phyloP scores from a whole-genome alignment of 306 rosid species.

The Glycyrrhiza uralensis region DNA sequence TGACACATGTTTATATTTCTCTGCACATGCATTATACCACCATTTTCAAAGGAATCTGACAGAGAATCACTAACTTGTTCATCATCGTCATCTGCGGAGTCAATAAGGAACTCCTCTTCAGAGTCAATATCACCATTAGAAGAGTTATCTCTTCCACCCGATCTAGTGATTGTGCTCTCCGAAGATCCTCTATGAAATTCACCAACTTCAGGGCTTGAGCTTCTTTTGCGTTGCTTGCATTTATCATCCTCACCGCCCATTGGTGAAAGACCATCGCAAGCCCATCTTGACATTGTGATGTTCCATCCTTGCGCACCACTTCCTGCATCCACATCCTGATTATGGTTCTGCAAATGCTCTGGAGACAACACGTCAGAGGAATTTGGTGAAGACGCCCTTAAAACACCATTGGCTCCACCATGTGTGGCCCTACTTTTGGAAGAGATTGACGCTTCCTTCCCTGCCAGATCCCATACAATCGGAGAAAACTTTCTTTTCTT shows the following conservation, averaged over 20 bases:
- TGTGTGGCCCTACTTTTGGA: slow-evolving; percentile 26
- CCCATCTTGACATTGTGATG: slow-evolving; percentile 78
- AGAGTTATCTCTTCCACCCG: slow-evolving; percentile 37
- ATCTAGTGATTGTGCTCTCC: slow-evolving; percentile 30
- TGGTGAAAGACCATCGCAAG: slow-evolving; percentile 48
- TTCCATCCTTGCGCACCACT: slow-evolving; percentile 30
- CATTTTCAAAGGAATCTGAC: slow-evolving; percentile 36
- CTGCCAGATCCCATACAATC: slow-evolving; percentile 52
- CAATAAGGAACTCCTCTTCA: slow-evolving; percentile 18
- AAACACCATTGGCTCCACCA: slow-evolving; percentile 3
- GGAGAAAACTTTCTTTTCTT: slow-evolving; percentile 80
- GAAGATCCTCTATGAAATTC: slow-evolving; percentile 46
- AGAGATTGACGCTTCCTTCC: slow-evolving; percentile 33
- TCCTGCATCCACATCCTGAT: slow-evolving; percentile 28
- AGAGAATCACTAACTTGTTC: slow-evolving; percentile 17
- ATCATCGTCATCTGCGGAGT: slow-evolving; percentile 17
- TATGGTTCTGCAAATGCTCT: not conserved
- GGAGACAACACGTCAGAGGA: slow-evolving; percentile 6
- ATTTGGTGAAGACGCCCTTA: not conserved
- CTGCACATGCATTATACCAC: slow-evolving; percentile 11
- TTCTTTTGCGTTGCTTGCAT: not conserved
- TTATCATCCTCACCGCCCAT: slow-evolving; percentile 31
- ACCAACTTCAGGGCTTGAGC: slow-evolving; percentile 53
- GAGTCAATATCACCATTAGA: slow-evolving; percentile 30
- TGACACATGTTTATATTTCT: slow-evolving; percentile 64